These are phyloP conservation scores for Trichoderma breve DNA, from an alignment of 2,329 filamentous ascomycete genomes.

Conservation along the genomic window DNA sequence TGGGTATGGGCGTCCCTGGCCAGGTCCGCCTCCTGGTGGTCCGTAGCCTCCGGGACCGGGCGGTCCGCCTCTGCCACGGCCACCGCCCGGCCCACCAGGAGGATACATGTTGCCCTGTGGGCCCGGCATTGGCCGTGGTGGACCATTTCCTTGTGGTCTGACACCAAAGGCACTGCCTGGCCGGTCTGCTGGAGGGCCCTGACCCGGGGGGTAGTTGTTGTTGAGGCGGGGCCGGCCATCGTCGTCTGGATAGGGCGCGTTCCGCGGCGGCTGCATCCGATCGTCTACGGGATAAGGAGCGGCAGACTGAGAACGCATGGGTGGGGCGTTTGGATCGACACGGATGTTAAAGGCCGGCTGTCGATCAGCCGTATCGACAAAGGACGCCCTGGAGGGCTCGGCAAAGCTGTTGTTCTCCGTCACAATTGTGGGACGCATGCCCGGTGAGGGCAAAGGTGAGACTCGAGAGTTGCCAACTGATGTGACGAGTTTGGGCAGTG, in stretches of 20 bases:
- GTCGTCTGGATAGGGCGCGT: constrained; percentile 54
- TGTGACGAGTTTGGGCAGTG: constrained; percentile 22
- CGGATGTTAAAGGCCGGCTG: constrained; percentile 53
- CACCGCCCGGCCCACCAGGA: constrained; percentile 35
- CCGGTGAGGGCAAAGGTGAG: constrained; percentile 45
- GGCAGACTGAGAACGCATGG: constrained; percentile 51
- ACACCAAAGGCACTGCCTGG: constrained; percentile 55
- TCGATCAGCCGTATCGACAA: constrained; percentile 37
- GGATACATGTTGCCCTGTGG: constrained; percentile 49
- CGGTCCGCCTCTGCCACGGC: constrained; percentile 46
- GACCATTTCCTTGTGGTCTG: constrained; percentile 41
- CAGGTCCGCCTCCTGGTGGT: constrained; percentile 24
- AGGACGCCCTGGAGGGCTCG: constrained; percentile 44
- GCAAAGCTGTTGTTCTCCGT: constrained; percentile 45
- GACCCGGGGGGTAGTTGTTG: constrained; percentile 48
- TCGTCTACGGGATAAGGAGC: constrained; percentile 73
- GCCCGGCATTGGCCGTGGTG: constrained; percentile 37
- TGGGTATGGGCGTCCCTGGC: constrained; percentile 23
- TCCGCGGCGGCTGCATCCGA: constrained; percentile 50
- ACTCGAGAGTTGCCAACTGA: constrained; percentile 33
- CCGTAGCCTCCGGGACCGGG: constrained; percentile 42
- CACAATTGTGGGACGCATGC: constrained; percentile 37
- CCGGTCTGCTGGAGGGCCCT: constrained; percentile 48
- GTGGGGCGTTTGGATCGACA: constrained; percentile 36
- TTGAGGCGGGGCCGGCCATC: constrained; percentile 45